Conservation (phyloP, 345 rosid species). For the Eucalyptus viminalis region DNA sequence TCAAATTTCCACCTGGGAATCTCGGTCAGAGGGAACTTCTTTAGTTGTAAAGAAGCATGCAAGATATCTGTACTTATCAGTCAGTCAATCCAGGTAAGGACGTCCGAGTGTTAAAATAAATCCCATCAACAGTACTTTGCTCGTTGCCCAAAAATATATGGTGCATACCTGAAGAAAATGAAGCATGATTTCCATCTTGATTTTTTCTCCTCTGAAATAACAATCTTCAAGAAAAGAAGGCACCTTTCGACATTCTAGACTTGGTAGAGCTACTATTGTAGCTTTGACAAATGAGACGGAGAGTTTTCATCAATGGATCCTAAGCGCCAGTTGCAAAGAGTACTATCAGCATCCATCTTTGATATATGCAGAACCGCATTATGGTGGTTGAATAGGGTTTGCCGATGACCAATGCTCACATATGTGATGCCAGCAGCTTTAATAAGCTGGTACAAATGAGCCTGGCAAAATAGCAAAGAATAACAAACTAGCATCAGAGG, state of each 20-base stretch:
- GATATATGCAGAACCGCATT: conserved; percentile 39
- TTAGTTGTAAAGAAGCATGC: neutral
- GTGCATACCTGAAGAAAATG: neutral
- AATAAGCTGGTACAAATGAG: conserved; percentile 58
- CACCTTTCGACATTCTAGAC: neutral
- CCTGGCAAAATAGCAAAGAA: conserved; percentile 18
- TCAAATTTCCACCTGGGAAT: neutral
- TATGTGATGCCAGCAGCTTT: conserved; percentile 71
- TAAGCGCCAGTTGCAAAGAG: conserved; percentile 39
- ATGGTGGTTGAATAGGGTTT: conserved; percentile 52
- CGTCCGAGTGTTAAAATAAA: neutral
- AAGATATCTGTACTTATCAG: neutral
- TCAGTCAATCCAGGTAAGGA: neutral
- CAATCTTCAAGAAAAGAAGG: neutral
- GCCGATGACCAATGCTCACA: conserved; percentile 79
- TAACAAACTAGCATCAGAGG: neutral
- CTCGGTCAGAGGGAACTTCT: neutral
- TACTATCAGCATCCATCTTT: conserved; percentile 28
- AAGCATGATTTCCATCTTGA: neutral
- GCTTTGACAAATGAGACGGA: conserved; percentile 9
- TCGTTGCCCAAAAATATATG: neutral
- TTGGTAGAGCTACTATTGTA: neutral
- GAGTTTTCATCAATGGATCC: conserved; percentile 16
- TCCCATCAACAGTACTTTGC: neutral
- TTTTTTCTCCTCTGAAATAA: neutral